Evolutionary conservation across 148 eudicot genomes (phyloP).

Genomic region (Chenopodium berlandieri): DNA sequence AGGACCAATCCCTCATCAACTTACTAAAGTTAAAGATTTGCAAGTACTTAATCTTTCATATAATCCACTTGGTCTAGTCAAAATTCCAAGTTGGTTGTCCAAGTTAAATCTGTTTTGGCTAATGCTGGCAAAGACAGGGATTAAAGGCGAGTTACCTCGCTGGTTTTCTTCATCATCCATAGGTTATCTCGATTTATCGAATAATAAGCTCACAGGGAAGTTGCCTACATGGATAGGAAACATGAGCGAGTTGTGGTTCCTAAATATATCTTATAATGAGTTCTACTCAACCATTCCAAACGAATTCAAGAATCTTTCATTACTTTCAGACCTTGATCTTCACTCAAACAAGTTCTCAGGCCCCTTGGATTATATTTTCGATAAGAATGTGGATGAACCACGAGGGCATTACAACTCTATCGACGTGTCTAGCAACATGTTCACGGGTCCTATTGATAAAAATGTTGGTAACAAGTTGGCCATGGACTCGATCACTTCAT

Average conservation of each 20-base stretch:
- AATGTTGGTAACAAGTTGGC: conserved; percentile 34
- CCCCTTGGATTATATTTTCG: conserved; percentile 29
- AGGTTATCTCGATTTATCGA: conserved; percentile 59
- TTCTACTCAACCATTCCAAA: conserved; percentile 47
- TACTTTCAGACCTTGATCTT: conserved; percentile 48
- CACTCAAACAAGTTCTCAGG: conserved; percentile 65
- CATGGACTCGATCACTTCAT: conserved; percentile 39
- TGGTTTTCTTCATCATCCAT: conserved; percentile 44
- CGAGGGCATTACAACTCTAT: conserved; percentile 53
- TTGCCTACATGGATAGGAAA: conserved; percentile 71
- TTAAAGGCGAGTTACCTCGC: conserved; percentile 49
- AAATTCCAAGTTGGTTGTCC: conserved; percentile 46
- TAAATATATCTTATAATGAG: conserved; percentile 57
- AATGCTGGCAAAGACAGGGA: conserved; percentile 48
- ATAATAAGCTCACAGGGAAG: conserved; percentile 52
- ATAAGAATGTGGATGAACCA: conserved; percentile 35
- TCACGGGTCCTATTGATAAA: conserved; percentile 43
- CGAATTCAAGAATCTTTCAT: conserved; percentile 43
- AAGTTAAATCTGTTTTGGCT: conserved; percentile 39
- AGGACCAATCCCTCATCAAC: conserved; percentile 46
- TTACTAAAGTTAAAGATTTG: conserved; percentile 37
- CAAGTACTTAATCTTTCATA: conserved; percentile 52
- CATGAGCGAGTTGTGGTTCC: conserved; percentile 52
- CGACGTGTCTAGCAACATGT: conserved; percentile 52
- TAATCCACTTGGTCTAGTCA: conserved; percentile 48